Percentiles rank a stretch among this genome's conserved stretches.
phyloP scores from a whole-genome alignment of 1,284 basidiomycete genomes.

The Pseudozyma thailandica region DNA sequence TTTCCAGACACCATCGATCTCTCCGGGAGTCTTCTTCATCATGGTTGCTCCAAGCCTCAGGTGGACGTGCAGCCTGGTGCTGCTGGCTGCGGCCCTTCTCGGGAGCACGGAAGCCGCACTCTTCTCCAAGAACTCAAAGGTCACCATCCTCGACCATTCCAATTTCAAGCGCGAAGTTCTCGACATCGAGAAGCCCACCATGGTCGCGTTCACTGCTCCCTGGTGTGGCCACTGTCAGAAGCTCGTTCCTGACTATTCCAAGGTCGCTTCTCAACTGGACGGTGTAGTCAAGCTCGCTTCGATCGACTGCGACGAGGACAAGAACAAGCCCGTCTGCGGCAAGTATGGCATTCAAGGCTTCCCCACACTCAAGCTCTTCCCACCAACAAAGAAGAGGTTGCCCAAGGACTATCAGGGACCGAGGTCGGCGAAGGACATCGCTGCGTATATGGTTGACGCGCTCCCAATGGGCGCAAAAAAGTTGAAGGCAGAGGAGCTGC shows the following conservation, averaged over 20 bases:
- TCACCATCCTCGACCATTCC: slow-evolving; percentile 41
- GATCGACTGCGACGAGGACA: slow-evolving; percentile 86
- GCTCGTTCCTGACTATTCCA: slow-evolving; percentile 84
- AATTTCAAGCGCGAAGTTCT: slow-evolving; percentile 65
- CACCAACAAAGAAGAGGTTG: slow-evolving; percentile 71
- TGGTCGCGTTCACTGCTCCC: slow-evolving; percentile 69
- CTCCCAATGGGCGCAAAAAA: slow-evolving; percentile 79
- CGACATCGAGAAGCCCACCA: slow-evolving; percentile 66
- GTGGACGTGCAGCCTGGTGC: slow-evolving; percentile 27
- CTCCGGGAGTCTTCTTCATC: background rate
- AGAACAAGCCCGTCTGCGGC: slow-evolving; percentile 83
- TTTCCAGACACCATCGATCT: background rate
- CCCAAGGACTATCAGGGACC: slow-evolving; percentile 80
- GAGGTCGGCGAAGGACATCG: slow-evolving; percentile 78
- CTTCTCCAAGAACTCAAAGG: slow-evolving; percentile 56
- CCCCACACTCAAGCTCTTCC: slow-evolving; percentile 81
- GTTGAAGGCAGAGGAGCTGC: slow-evolving; percentile 72
- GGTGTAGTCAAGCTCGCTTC: slow-evolving; percentile 89
- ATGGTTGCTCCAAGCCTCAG: slow-evolving; percentile 7
- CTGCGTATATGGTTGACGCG: slow-evolving; percentile 79
- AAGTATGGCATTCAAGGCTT: slow-evolving; percentile 90
- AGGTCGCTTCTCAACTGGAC: slow-evolving; percentile 80
- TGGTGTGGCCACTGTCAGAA: slow-evolving; percentile 79
- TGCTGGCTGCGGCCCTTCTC: slow-evolving; percentile 23
- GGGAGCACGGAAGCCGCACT: slow-evolving; percentile 48